phyloP scores from a whole-genome alignment of 1,284 basidiomycete genomes.

The Ganoderma multipileum region DNA sequence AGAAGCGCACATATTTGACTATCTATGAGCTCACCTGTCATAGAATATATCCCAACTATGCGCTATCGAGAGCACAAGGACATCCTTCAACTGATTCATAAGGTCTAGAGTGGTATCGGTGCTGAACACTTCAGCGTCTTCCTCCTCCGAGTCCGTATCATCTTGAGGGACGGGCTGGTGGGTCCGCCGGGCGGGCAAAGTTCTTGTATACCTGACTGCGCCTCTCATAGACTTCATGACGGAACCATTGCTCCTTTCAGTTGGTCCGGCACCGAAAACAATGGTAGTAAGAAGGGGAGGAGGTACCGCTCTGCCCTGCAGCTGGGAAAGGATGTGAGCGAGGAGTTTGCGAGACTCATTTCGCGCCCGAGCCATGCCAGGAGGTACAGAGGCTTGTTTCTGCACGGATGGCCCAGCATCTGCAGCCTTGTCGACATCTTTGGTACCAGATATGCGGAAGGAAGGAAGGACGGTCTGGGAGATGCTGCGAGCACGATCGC shows the following conservation, averaged over 20 bases:
- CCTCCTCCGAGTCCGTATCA: slow-evolving; percentile 57
- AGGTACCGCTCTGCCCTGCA: slow-evolving; percentile 59
- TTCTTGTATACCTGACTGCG: slow-evolving; percentile 47
- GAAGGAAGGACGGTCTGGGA: slow-evolving; percentile 41
- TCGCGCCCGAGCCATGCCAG: slow-evolving; percentile 48
- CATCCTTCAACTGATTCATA: slow-evolving; percentile 66
- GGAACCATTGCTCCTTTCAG: slow-evolving; percentile 46
- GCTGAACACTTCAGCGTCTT: slow-evolving; percentile 51
- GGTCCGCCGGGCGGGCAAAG: slow-evolving; percentile 33
- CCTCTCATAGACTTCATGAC: slow-evolving; percentile 55
- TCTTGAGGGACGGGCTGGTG: slow-evolving; percentile 39
- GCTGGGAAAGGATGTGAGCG: slow-evolving; percentile 61
- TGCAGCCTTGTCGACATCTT: slow-evolving; percentile 33
- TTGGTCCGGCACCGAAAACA: slow-evolving; percentile 28
- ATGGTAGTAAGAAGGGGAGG: slow-evolving; percentile 54
- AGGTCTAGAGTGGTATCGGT: slow-evolving; percentile 69
- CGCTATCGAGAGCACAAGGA: slow-evolving; percentile 59
- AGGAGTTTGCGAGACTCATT: slow-evolving; percentile 68
- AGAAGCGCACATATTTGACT: not conserved
- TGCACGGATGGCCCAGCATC: not conserved
- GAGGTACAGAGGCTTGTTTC: slow-evolving; percentile 22
- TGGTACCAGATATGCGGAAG: slow-evolving; percentile 42
- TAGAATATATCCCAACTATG: slow-evolving; percentile 67
- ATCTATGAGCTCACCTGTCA: slow-evolving; percentile 46
- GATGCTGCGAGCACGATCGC: slow-evolving; percentile 37